Conservation (phyloP, 129 eudicot species). For the Mikania micrantha region DNA sequence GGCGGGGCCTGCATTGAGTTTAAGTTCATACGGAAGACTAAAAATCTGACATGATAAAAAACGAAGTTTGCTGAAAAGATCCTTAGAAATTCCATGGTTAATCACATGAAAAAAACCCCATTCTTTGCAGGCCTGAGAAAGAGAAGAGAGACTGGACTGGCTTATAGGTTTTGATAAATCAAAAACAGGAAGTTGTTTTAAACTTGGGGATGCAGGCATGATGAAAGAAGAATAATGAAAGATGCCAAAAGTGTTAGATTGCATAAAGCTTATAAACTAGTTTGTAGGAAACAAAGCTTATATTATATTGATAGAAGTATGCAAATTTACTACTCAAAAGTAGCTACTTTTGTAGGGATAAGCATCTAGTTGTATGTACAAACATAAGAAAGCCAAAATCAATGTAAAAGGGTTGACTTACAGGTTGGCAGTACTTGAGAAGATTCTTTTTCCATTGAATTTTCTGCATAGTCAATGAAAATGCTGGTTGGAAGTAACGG, state of each 20-base stretch:
- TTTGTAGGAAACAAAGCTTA: conserved; percentile 21
- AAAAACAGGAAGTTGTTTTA: conserved; percentile 62
- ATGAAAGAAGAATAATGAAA: conserved; percentile 18
- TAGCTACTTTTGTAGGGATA: conserved; percentile 26
- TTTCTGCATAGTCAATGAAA: conserved; percentile 33
- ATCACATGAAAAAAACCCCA: conserved; percentile 90
- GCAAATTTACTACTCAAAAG: conserved; percentile 20
- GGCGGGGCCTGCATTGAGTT: conserved; percentile 65
- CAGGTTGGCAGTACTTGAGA: conserved; percentile 30
- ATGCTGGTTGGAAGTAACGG: conserved; percentile 4
- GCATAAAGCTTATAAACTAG: conserved; percentile 18
- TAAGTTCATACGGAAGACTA: conserved; percentile 53
- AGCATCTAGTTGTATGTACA: conserved; percentile 37
- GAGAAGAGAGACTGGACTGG: conserved; percentile 41
- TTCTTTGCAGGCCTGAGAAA: conserved; percentile 67
- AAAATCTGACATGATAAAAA: conserved; percentile 50
- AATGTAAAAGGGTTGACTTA: conserved; percentile 28
- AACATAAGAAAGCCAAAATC: conserved; percentile 24
- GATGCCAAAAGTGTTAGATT: conserved; percentile 21
- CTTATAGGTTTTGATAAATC: conserved; percentile 61
- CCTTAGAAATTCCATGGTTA: conserved; percentile 78
- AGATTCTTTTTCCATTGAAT: conserved; percentile 19
- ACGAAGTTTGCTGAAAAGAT: conserved; percentile 44
- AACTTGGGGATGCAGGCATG: conserved; percentile 44
- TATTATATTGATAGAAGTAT: conserved; percentile 6